phyloP scores from a whole-genome alignment of 148 eudicot species.

The Rheum nobile region DNA sequence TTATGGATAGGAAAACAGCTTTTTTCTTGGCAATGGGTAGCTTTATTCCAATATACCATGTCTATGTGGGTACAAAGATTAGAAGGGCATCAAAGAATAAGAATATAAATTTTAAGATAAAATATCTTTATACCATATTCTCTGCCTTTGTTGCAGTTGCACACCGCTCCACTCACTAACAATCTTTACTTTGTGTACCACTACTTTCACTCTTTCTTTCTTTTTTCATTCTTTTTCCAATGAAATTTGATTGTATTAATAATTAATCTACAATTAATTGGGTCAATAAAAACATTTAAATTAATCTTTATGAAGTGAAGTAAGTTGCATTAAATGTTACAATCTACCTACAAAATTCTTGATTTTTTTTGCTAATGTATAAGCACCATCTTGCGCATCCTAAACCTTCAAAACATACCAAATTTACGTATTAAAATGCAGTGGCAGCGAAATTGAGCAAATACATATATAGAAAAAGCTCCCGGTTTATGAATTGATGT shows the following conservation, averaged over 20 bases:
- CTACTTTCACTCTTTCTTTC: background rate
- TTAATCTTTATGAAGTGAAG: no score
- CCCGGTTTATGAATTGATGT: background rate
- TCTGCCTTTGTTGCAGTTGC: background rate
- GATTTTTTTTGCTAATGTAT: no score
- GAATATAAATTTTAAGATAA: background rate
- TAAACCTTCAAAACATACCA: no score
- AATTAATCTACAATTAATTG: background rate
- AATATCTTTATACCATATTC: slow-evolving; percentile 2
- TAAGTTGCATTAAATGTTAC: no score
- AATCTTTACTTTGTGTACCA: background rate
- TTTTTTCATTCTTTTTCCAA: background rate
- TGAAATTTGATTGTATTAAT: background rate
- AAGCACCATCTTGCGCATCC: no score
- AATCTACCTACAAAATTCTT: no score
- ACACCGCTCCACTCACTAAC: background rate
- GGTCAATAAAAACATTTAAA: background rate
- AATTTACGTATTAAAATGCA: no score
- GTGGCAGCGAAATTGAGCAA: no score
- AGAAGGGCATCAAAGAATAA: slow-evolving; percentile 2
- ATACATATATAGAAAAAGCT: no score
- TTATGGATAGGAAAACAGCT: background rate
- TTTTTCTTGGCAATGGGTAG: background rate
- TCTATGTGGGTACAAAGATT: background rate
- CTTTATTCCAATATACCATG: background rate